Evolutionary conservation across 768 basidiomycete genomes (phyloP).

Genomic region (Trametes villosa): DNA sequence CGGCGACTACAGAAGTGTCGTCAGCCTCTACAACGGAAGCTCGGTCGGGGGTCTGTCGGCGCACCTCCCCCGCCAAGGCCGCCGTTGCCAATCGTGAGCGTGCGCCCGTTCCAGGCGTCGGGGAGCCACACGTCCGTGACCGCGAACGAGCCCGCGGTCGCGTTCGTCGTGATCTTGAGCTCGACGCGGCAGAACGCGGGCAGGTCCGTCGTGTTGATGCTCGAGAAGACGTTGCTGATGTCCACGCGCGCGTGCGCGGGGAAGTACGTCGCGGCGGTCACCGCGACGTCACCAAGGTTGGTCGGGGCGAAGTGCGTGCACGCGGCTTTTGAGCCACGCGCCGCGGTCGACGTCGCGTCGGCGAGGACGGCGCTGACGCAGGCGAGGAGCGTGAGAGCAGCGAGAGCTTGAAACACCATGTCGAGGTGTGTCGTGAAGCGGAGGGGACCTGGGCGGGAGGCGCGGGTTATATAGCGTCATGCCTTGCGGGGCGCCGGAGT

Average conservation of each 20-base stretch:
- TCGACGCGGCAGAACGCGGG: conserved; percentile 32
- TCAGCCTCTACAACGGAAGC: background rate
- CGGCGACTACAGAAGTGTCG: conserved; percentile 8
- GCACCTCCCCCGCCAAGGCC: conserved; percentile 30
- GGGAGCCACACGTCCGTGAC: conserved; percentile 36
- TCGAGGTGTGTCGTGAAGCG: too few relatives aligned
- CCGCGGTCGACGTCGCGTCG: background rate
- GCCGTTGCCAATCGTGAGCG: conserved; percentile 33
- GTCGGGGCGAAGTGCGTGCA: conserved; percentile 13
- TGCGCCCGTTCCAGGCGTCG: conserved; percentile 23
- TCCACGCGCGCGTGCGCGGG: conserved; percentile 18
- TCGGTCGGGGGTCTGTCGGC: background rate
- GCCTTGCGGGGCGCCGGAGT: too few relatives aligned
- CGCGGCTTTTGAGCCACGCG: background rate
- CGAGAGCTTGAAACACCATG: background rate
- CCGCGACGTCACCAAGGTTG: background rate
- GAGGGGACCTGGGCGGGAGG: too few relatives aligned
- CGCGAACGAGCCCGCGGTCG: conserved; percentile 21
- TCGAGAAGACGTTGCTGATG: conserved; percentile 20
- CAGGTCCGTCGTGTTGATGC: conserved; percentile 22
- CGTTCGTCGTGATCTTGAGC: conserved; percentile 26
- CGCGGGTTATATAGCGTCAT: too few relatives aligned
- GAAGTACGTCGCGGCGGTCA: conserved; percentile 18
- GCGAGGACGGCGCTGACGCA: background rate
- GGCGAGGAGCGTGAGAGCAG: background rate